Evolutionary conservation across 2,329 filamentous ascomycete species (phyloP), one percentile per base, ranked within the genome.

Genomic region (Xylaria sp.): DNA sequence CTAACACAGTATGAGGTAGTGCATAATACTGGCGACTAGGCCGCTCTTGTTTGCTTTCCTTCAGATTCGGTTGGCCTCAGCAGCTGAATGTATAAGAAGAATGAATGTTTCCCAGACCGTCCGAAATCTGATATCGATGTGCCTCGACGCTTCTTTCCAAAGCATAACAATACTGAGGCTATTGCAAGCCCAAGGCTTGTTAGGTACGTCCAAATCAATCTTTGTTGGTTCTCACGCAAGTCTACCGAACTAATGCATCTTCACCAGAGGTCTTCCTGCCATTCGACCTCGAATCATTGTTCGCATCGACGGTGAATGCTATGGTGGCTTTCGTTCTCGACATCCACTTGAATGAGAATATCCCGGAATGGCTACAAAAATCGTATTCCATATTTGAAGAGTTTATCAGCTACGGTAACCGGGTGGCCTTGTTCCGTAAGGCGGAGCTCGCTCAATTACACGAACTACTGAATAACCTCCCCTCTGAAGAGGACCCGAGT

Each of bases 331-430:
- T 43, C 7, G 38, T 54, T 9, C 38, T 54, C 17, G 52, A 55
- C 19, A 17, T 23, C 45, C 25, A 12, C 52, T 46, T 55, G 37
- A 55, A 55, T 4, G 12, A n/a, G 17, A 37, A 46, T 14, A 46
- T 55, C 6, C 52, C 37, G 3, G 11, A 35, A 15, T 55, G 28
- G 52, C n/a, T 46, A 28, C 28, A 46, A 12, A 46, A 46, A 37
- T 45, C 38, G 46, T 55, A 45, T 40, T 37, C 52, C 19, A 46
- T 55, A 37, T 55, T 55, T 7, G 52, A 55, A 55, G 52, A 55
- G n/a, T 46, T 55, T 12, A 46, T 55, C 17, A 46, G 17, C 40
- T 23, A 45, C 15, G 40, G 52, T 37, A 55, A 55, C 23, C 38
- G 40, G n/a, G 52, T 46, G 14, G 52, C 40, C 6, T 12, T 37